Evolutionary conservation across 805 yeast species (phyloP).

Genomic region (Cyberlindnera nakhonratchasimensis): DNA sequence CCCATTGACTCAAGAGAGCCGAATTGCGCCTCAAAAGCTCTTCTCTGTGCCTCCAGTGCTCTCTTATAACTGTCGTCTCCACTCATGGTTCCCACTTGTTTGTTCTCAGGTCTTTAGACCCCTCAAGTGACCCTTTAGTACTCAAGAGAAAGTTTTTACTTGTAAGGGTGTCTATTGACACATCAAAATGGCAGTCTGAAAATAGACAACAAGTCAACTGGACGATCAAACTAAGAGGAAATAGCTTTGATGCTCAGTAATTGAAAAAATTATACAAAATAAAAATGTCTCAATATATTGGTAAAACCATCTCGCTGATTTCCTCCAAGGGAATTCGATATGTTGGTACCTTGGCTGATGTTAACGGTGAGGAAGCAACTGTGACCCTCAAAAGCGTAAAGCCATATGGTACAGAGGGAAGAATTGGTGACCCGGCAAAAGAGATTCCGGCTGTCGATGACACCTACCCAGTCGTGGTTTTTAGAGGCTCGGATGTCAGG

Average conservation of each 20-base stretch:
- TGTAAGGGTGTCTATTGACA: background rate
- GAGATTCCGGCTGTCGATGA: constrained; percentile 71
- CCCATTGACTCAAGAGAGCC: constrained; percentile 56
- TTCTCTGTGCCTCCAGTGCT: constrained; percentile 48
- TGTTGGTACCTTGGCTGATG: constrained; percentile 82
- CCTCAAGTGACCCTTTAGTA: background rate
- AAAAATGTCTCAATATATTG: constrained; percentile 86
- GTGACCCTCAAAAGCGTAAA: constrained; percentile 78
- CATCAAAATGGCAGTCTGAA: background rate
- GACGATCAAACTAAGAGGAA: background rate
- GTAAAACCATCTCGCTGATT: constrained; percentile 79
- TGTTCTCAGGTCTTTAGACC: too few species aligned
- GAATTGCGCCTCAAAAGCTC: constrained; percentile 61
- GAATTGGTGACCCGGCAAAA: constrained; percentile 62
- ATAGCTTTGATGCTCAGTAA: background rate
- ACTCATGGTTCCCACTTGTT: too few species aligned
- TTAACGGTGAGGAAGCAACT: constrained; percentile 87
- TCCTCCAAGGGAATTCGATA: constrained; percentile 77
- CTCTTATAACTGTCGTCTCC: constrained; percentile 15
- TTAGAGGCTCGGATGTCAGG: constrained; percentile 90
- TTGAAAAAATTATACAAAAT: background rate
- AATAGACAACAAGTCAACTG: background rate
- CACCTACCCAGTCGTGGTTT: constrained; percentile 72
- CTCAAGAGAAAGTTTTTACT: background rate
- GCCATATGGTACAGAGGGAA: constrained; percentile 89